Evolutionary conservation across 2,329 filamentous ascomycete species (phyloP), one percentile per base, ranked within the genome.

Genomic region (Fusarium illudens): DNA sequence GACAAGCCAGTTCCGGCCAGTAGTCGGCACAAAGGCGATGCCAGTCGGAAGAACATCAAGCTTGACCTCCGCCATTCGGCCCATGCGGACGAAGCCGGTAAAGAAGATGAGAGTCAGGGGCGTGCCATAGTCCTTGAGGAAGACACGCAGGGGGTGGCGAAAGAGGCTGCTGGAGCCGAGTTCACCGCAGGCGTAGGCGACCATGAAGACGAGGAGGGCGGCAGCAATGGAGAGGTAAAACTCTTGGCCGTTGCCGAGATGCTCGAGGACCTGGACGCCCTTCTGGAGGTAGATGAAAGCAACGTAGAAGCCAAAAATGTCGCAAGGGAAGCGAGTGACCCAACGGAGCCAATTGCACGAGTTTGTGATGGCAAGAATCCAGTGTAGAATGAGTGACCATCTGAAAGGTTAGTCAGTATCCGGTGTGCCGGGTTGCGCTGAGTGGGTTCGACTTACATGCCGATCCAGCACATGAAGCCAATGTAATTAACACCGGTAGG

Each of bases 241-340:
- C 76, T 91, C 86, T 50, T 83, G 84, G 70, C 83, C 79, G 77
- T 83, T 75, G 78, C 92, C 94, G 73, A 96, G 91, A 12, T 90
- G 86, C 42, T 89, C 90, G 19, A 97, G 85, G 13, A 96, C 92
- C 79, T 97, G 92, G 65, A 97, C 90, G 15, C 93, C 93, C 79
- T 97, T 97, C 75, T 97, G 93, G 19, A 97, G 84, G 76, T 97
- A 97, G 78, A 97, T 95, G 75, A 92, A 94, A 59, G 93, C 93
- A 49, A 97, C 93, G 76, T 97, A 97, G 81, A 97, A 96, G 52
- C 93, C 94, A 71, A 97, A 97, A 73, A 95, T 96, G 78, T 97
- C 94, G 80, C 94, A 97, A 22, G 93, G 93, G 76, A 97, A 97
- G 13, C 93, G 87, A 1, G 94, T 97, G 20, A 97, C 93, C 78